Evolutionary conservation across 1,139 yeast genomes (phyloP).

Genomic region (Debaryomyces sp.): DNA sequence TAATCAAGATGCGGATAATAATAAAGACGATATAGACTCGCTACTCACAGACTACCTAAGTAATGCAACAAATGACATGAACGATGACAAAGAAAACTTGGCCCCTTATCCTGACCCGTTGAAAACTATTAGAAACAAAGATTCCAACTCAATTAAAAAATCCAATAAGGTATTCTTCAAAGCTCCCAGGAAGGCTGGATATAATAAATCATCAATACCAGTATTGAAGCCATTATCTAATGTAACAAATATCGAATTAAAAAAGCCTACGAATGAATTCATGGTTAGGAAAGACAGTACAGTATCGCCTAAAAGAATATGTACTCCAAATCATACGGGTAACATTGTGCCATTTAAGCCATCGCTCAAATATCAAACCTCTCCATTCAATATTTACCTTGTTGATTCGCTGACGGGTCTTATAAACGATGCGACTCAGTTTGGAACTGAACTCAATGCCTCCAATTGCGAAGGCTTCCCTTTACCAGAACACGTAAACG

Average conservation of each 20-base stretch:
- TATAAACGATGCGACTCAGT: slow-evolving; percentile 69
- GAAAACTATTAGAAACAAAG: slow-evolving; percentile 23
- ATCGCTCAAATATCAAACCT: slow-evolving; percentile 36
- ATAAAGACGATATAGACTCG: slow-evolving; percentile 30
- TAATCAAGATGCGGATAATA: slow-evolving; percentile 16
- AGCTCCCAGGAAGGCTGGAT: slow-evolving; percentile 20
- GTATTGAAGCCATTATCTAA: slow-evolving; percentile 32
- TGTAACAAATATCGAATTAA: slow-evolving; percentile 23
- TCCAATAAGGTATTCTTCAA: slow-evolving; percentile 26
- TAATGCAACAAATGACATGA: slow-evolving; percentile 5
- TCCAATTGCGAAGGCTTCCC: slow-evolving; percentile 66
- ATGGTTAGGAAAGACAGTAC: slow-evolving; percentile 14
- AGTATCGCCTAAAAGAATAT: slow-evolving; percentile 40
- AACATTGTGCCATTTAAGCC: slow-evolving; percentile 37
- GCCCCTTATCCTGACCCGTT: slow-evolving; percentile 32
- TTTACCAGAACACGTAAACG: slow-evolving; percentile 59
- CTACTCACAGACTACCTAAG: slow-evolving; percentile 31
- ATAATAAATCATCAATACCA: slow-evolving; percentile 26
- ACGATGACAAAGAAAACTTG: slow-evolving; percentile 41
- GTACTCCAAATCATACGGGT: slow-evolving; percentile 44
- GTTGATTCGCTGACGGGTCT: slow-evolving; percentile 72
- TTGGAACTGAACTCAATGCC: slow-evolving; percentile 75
- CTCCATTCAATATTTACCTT: slow-evolving; percentile 44
- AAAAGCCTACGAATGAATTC: slow-evolving; percentile 13
- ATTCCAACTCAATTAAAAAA: slow-evolving; percentile 24